Evolutionary conservation across 768 basidiomycete species (phyloP).

Genomic region (Suillus luteus): DNA sequence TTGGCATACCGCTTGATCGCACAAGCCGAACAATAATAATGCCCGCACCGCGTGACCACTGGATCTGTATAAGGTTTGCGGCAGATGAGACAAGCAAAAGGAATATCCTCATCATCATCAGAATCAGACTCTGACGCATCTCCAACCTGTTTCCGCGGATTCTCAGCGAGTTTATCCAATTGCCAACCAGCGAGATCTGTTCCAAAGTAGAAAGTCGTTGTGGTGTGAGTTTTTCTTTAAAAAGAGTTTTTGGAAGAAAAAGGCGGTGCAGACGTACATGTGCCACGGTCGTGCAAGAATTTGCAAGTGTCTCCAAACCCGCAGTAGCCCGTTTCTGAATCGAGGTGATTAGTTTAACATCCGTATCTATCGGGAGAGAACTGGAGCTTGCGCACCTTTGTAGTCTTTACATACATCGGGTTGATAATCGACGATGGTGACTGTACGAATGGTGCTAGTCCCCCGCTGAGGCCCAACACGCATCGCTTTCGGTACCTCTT

Average conservation of each 20-base stretch:
- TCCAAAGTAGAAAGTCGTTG: conserved; percentile 4
- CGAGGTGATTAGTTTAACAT: conserved; percentile 8
- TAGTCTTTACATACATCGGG: conserved; percentile 99
- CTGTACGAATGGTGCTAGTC: conserved; percentile 83
- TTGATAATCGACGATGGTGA: conserved; percentile 96
- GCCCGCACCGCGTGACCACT: conserved; percentile 93
- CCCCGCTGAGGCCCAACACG: conserved; percentile 78
- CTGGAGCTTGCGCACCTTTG: conserved; percentile 76
- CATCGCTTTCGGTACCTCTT: conserved; percentile 87
- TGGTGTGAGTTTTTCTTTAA: conserved; percentile 12
- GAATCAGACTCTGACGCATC: conserved; percentile 69
- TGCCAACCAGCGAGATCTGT: conserved; percentile 98
- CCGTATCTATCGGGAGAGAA: conserved; percentile 12
- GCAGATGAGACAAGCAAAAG: conserved; percentile 98
- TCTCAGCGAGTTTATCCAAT: conserved; percentile 89
- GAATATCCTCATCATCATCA: conserved; percentile 86
- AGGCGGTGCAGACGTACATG: conserved; percentile 57
- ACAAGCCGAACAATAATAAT: conserved; percentile 94
- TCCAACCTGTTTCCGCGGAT: conserved; percentile 60
- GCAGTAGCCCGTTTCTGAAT: conserved; percentile 95
- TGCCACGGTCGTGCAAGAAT: conserved; percentile 97
- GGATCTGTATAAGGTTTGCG: conserved; percentile 94
- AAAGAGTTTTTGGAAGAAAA: conserved; percentile 7
- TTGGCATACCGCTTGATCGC: conserved; percentile 94
- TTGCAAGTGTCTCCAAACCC: conserved; percentile 99